phyloP scores from a whole-genome alignment of 805 yeast species.

The Candida methanosorbosa region DNA sequence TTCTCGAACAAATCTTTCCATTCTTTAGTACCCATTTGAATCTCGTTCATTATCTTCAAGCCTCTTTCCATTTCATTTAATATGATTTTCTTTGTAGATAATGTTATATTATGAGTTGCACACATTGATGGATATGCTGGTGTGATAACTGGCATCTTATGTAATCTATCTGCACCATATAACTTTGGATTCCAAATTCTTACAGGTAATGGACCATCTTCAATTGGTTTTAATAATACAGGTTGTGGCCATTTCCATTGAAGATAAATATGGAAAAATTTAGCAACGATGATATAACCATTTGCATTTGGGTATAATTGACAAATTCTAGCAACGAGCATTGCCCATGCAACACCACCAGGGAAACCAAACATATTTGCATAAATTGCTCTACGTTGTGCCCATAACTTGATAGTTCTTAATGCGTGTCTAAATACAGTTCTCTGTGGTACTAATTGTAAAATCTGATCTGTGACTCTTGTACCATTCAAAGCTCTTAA shows the following conservation, averaged over 20 bases:
- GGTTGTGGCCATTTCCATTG: slow-evolving; percentile 99
- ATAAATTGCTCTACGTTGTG: slow-evolving; percentile 87
- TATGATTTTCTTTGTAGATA: slow-evolving; percentile 79
- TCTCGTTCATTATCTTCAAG: slow-evolving; percentile 57
- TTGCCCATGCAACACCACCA: slow-evolving; percentile 99
- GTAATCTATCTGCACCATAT: slow-evolving; percentile 82
- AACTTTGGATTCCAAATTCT: slow-evolving; percentile 94
- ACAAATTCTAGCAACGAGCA: slow-evolving; percentile 96
- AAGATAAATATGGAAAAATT: slow-evolving; percentile 77
- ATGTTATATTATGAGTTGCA: slow-evolving; percentile 92
- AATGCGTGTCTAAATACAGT: slow-evolving; percentile 88
- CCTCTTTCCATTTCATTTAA: slow-evolving; percentile 77
- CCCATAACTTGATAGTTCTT: slow-evolving; percentile 94
- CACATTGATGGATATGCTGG: slow-evolving; percentile 99
- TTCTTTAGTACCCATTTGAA: slow-evolving; percentile 47
- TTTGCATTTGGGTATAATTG: slow-evolving; percentile 96
- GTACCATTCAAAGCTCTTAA: slow-evolving; percentile 90
- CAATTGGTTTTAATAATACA: slow-evolving; percentile 83
- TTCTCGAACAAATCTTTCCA: slow-evolving; percentile 75
- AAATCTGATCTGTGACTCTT: slow-evolving; percentile 91
- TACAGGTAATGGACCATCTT: slow-evolving; percentile 94
- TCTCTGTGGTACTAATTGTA: slow-evolving; percentile 84
- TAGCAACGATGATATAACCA: slow-evolving; percentile 81
- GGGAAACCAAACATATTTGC: slow-evolving; percentile 96
- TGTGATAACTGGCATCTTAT: slow-evolving; percentile 95